Base-by-base conservation (phyloP, 192 early-diverging fungal species). In the Coemansia sp. region DNA sequence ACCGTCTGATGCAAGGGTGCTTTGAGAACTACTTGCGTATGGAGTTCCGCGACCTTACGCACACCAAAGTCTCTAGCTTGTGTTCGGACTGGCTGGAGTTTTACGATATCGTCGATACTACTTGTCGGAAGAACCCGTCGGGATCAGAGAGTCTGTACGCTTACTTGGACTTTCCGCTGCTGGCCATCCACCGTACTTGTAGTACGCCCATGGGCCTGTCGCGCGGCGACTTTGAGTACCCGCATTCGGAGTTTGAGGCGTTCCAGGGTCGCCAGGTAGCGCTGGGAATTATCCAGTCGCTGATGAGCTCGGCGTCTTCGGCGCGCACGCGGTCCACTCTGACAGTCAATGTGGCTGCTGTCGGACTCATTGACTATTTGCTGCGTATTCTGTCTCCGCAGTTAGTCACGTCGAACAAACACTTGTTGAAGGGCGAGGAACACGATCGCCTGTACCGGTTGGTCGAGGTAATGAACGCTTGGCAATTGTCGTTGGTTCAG, bases 1-100 rank as follows among this genome's bases (percentile, higher is more conserved):
- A 96, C 35, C 93, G 93, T 37, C 68, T 98, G 7, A 84, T 96
- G 70, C 91, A 93, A 79, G 95, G 94, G 2, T 96, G 94, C 68
- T 95, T 92, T 82, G 95, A 99, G 66, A 93, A 94, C 73, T 99
- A 94, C 80, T 86, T 91, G 8, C 77, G 86, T 26, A 89, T 91
- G 86, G 87, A 89, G 23, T 89, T 93, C 62, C 90, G 93, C 64
- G 94, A 97, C 72, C 71, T 88, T 10, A 87, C 88, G 13, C 83
- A 87, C 60, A 76, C 86, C 9, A 90, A 90, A 43, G 83, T 94
- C 6, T 84, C 91, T 1, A 74, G 87, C 44, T 84, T 88, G 47
- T 78, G 87, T 32, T 62, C 70, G 2, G 89, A 93, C 32, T 97
- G 92, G 93, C 67, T 97, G 2, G 76, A 77, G 33, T 96, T 96